Base-by-base conservation (phyloP, 2,329 filamentous ascomycete genomes). In the Ilyonectria sp. region DNA sequence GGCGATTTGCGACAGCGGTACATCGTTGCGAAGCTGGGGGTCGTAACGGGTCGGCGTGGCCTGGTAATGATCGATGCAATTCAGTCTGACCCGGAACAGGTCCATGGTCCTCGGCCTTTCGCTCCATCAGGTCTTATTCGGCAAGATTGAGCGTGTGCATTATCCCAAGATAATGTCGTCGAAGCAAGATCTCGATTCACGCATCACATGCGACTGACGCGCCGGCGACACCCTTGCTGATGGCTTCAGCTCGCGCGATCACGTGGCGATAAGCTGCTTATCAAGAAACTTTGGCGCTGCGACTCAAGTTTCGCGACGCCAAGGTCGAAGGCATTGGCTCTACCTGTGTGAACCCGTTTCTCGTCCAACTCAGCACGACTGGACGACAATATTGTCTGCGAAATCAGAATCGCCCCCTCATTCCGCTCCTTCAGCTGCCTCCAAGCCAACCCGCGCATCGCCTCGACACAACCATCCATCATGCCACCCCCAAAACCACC, bases 31-130 rank as follows among this genome's bases (percentile, higher is more conserved):
- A 71, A 98, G 86, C 69, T 90, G 87, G 70, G 95, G 94, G 81
- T 98, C 95, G 79, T 96, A 92, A 72, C 87, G 87, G 57, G 94
- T 93, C 19, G 94, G 93, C 11, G 86, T 86, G 46, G 91, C 89
- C 82, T 97, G 94, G 80, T 98, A 99, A 80, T 96, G 92, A 82
- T 99, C 96, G 83, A 99, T 92, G 84, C 94, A 97, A 80, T 99
- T 98, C 78, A 99, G 86, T 75, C 95, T 93, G 79, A 99, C 91
- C 75, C 93, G 92, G 83, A 99, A 98, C 74, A 89, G 86, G 76
- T 94, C 92, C 80, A 82, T 82, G 37, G 70, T 79, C 70, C 62
- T 59, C 60, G 50, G 13, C 26, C 19, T 29, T 58, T 10, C 17
- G n/a, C 62, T 70, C 74, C 74, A 76, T 76, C 43, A 63, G 70